Percentiles rank a stretch among this genome's conserved stretches.
Evolutionary conservation across 306 rosid genomes (phyloP).

Genomic region (Mimosa pudica): DNA sequence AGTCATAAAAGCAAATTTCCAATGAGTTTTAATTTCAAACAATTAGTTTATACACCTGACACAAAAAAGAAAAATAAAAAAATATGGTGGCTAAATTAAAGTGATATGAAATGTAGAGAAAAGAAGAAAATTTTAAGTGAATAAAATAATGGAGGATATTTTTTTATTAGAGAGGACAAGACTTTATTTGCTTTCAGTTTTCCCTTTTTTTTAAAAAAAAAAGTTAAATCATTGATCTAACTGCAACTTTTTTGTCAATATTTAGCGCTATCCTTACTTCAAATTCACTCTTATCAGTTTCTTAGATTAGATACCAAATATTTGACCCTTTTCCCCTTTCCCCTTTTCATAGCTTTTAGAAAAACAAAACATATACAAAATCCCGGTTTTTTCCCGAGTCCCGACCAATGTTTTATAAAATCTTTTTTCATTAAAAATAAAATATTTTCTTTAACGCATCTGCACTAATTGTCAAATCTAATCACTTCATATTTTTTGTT

Average conservation of each 20-base stretch:
- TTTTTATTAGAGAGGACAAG: no score
- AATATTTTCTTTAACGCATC: no score
- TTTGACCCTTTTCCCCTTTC: slow-evolving; percentile 1
- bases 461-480: no score
- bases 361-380: background rate
- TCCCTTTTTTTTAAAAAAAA: background rate
- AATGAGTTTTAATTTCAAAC: background rate
- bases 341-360: slow-evolving; percentile 21
- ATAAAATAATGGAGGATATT: background rate
- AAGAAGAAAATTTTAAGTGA: background rate
- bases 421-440: no score
- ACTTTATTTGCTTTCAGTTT: background rate
- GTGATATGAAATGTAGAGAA: no score
- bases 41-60: background rate
- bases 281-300: slow-evolving; percentile 29
- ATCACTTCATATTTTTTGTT: no score
- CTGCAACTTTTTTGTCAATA: background rate
- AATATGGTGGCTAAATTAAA: background rate
- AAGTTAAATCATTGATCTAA: slow-evolving; percentile 4
- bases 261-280: slow-evolving; percentile 38
- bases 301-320: slow-evolving; percentile 15
- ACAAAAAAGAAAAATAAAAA: no score
- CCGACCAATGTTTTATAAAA: no score
- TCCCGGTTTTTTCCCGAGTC: no score
- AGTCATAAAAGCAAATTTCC: no score